Evolutionary conservation across 2,329 filamentous ascomycete genomes (phyloP).

Genomic region (Beauveria sp.): DNA sequence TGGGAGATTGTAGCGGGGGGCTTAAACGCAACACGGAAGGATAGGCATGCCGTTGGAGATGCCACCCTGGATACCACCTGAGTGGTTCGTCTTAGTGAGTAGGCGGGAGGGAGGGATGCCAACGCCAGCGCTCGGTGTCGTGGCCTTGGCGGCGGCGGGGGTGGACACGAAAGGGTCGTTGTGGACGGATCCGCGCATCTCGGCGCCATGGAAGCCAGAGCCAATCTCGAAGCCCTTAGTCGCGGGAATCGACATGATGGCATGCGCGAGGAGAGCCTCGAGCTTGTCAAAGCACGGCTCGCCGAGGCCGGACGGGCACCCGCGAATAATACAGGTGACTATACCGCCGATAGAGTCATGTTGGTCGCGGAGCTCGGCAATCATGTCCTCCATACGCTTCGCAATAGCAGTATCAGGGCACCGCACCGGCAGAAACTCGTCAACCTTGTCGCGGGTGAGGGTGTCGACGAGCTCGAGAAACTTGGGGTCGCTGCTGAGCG

Average conservation of each 20-base stretch:
- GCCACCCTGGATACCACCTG: conserved; percentile 88
- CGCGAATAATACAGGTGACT: conserved; percentile 87
- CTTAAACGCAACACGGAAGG: conserved; percentile 93
- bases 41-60: conserved; percentile 90
- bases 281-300: conserved; percentile 96
- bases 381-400: conserved; percentile 67
- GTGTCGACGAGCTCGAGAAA: conserved; percentile 68
- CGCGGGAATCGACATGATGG: conserved; percentile 90
- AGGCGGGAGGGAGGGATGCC: conserved; percentile 52
- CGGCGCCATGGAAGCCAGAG: conserved; percentile 81
- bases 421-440: conserved; percentile 76
- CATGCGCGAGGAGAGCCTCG: conserved; percentile 83
- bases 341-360: conserved; percentile 91
- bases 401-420: conserved; percentile 62
- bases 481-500: conserved; percentile 70
- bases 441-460: conserved; percentile 69
- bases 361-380: conserved; percentile 69
- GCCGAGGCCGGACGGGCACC: conserved; percentile 76
- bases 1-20: conserved; percentile 88
- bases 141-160: conserved; percentile 17
- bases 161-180: conserved; percentile 56
- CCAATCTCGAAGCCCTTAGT: conserved; percentile 96
- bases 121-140: conserved; percentile 11
- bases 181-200: conserved; percentile 81
- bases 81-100: conserved; percentile 89